Conservation (phyloP, 2,329 filamentous ascomycete species). For the Penicillium griseofulvum region DNA sequence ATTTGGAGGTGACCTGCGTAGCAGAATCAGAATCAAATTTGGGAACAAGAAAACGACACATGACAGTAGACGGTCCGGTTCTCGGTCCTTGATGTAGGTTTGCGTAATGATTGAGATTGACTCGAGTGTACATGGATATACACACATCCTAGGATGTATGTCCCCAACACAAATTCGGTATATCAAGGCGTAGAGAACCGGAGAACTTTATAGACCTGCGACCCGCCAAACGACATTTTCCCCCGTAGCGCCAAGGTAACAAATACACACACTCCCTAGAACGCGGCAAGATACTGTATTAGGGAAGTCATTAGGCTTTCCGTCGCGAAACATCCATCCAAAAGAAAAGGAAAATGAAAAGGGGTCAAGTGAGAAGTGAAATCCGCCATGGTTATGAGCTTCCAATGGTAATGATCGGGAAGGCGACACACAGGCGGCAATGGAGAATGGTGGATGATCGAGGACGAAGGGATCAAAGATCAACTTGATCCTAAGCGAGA, state of each 20-base stretch:
- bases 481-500: conserved; percentile 17
- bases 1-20: conserved; percentile 1
- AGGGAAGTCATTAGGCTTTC: conserved; percentile 34
- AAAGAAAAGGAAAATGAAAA: conserved; percentile 11
- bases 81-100: conserved; percentile 15
- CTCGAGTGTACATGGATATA: conserved; percentile 9
- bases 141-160: conserved; percentile 6
- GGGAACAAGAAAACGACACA: conserved; percentile 7
- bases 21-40: conserved; percentile 4
- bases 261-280: conserved; percentile 31
- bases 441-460: conserved; percentile 16
- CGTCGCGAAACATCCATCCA: conserved; percentile 27
- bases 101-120: conserved; percentile 7
- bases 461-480: conserved; percentile 22
- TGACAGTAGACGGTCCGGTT: conserved; percentile 17
- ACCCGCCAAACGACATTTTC: conserved; percentile 34
- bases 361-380: conserved; percentile 17
- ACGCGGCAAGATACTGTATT: conserved; percentile 35
- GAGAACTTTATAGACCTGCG: conserved; percentile 27
- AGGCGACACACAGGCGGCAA: conserved; percentile 4
- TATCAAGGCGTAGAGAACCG: conserved; percentile 23
- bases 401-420: not conserved
- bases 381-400: conserved; percentile 1
- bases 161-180: conserved; percentile 18
- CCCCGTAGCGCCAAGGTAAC: conserved; percentile 38